Evolutionary conservation across 257 asterid genomes (phyloP), one percentile per base, ranked within the genome.

Genomic region (Salvia rosmarinus): DNA sequence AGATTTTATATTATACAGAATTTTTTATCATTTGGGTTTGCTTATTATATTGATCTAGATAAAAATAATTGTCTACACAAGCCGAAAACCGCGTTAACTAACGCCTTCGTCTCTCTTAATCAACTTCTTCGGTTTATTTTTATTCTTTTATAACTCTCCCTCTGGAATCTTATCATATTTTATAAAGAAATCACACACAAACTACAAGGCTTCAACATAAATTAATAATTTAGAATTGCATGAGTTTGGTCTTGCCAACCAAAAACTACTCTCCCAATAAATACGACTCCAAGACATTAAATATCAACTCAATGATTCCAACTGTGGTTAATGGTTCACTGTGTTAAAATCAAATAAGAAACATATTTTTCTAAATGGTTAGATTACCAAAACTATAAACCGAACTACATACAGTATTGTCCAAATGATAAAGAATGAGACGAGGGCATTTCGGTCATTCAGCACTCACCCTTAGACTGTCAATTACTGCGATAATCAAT

Each of bases 31-130:
- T 16, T 65, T 2, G 8, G 43, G 43, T 44, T 23, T 14, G 6
- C 23, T 12, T 23, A 2, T 25, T 25, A 20, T 14, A 34, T 43
- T 42, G 12, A 8, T 17, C 10, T 44, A 28, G 6, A 25, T 25
- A 44, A 7, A 14, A 23, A 23, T 21, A 12, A 23, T 43, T 12
- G 40, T 11, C 4, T 1, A 6, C 21, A 59, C 30, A 34, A 62
- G 30, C 21, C 44, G 20, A 37, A 23, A 63, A 49, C 64, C 79
- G 75, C 70, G 75, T 75, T 35, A 59, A 28, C 57, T 37, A 52
- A 71, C 76, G 76, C 76, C 62, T 71, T 47, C 62, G 9, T 17
- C 25, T 60, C 21, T 34, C 14, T 10, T 35, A 54, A 54, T 54
- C 25, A 59, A 6, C n/a, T 34, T 4, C 14, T 46, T 46, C 60